Base-by-base conservation (phyloP, 2,329 filamentous ascomycete genomes). In the Colletotrichum trifolii region DNA sequence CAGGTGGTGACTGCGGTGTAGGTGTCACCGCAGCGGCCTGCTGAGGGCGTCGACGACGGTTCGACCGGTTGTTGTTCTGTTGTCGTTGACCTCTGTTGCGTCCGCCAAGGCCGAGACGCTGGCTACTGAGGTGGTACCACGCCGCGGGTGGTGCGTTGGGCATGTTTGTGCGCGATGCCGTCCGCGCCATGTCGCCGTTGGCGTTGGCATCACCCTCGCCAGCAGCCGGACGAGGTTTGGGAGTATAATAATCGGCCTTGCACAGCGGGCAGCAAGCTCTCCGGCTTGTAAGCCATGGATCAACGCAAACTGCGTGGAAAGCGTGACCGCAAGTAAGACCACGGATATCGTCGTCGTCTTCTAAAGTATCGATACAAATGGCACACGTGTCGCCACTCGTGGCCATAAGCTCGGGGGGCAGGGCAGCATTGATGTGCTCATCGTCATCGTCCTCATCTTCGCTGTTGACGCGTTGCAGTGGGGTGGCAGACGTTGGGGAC, bases 231-330 rank as follows among this genome's bases (percentile, higher is more conserved):
- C 93, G 91, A 54, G 94, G 93, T 79, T 98, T 98, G 0, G 96
- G 95, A 3, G 93, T 90, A 77, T 97, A 98, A 77, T 98, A 99
- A 75, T 99, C 96, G 45, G 95, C 93, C 81, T 99, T 99, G 84
- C 96, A 99, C 7, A 99, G 89, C 6, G 96, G 96, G 76, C 96
- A 99, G 82, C 95, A 98, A 34, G 96, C 96, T 69, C 95, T 90
- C 68, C 96, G 89, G 74, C 92, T 94, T 9, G 96, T 99, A 68
- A 99, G 82, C 96, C 96, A 99, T 10, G 96, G 96, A 72, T 99
- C 96, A 53, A 99, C 88, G 75, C 96, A 99, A 43, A 91, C 92
- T 54, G 94, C 94, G 76, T 99, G 96, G 86, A 98, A 99, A 58
- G 95, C 94, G 77, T 99, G 96, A n/a, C 96, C 96, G 73, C 96